Percentiles rank a stretch among this genome's conserved stretches.
Evolutionary conservation across 2,329 filamentous ascomycete genomes (phyloP).

Genomic region (Colletotrichum tanaceti): DNA sequence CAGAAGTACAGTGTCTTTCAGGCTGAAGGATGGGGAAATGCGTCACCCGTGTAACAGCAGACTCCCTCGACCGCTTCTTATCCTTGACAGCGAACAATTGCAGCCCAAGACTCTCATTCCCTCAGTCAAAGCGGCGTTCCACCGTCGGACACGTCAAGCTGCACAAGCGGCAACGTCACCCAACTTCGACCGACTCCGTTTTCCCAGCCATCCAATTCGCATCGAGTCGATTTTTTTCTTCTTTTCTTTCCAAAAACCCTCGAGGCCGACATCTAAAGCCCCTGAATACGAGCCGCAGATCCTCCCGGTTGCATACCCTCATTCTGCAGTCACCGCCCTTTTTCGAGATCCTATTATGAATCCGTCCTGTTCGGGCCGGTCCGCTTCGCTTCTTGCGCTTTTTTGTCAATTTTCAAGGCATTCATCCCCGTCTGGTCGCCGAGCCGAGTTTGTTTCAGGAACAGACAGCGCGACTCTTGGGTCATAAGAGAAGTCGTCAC

Average conservation of each 20-base stretch:
- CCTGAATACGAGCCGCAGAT: conserved; percentile 10
- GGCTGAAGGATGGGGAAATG: background rate
- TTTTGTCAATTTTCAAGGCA: background rate
- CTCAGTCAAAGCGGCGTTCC: conserved; percentile 16
- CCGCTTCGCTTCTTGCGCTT: conserved; percentile 20
- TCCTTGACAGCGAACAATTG: conserved; percentile 10
- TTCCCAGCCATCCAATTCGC: conserved; percentile 19
- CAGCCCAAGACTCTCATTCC: background rate
- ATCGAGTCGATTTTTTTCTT: background rate
- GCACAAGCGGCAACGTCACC: conserved; percentile 28
- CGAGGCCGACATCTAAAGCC: conserved; percentile 4
- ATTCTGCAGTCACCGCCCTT: conserved; percentile 21
- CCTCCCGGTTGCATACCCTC: background rate
- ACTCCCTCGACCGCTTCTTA: background rate
- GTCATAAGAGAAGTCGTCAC: background rate
- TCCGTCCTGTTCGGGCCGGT: conserved; percentile 12
- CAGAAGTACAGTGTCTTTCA: background rate
- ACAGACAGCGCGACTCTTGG: conserved; percentile 8
- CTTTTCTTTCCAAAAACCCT: background rate
- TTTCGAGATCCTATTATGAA: background rate
- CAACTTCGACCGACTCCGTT: conserved; percentile 14
- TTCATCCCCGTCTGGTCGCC: conserved; percentile 20
- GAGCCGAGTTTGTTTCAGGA: conserved; percentile 18
- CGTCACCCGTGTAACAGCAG: conserved; percentile 10
- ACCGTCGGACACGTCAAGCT: conserved; percentile 28